Percentiles rank a stretch among this genome's conserved stretches.
phyloP scores from a whole-genome alignment of 208 protist genomes.

The Wallacemonas sp. region DNA sequence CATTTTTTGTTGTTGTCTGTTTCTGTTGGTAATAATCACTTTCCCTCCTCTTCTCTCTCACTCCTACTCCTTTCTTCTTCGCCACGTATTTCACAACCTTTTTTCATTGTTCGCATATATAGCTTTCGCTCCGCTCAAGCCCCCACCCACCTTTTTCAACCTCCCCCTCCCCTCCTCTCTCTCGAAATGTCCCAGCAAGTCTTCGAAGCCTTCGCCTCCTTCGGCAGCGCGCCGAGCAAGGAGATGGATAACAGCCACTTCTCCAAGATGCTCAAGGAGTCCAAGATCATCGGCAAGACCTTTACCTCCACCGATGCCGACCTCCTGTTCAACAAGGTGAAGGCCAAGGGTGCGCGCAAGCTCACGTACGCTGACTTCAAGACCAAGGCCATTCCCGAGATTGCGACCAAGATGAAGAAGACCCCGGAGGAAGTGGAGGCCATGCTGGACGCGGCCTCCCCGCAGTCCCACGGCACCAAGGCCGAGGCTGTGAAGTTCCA shows the following conservation, averaged over 20 bases:
- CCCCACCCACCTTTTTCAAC: not conserved
- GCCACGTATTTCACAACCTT: too few species aligned
- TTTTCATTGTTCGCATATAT: too few species aligned
- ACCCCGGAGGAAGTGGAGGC: slow-evolving; percentile 56
- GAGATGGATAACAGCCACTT: slow-evolving; percentile 93
- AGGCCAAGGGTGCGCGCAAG: slow-evolving; percentile 88
- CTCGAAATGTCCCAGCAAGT: slow-evolving; percentile 44
- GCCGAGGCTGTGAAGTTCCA: slow-evolving; percentile 86
- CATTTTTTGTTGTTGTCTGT: too few species aligned
- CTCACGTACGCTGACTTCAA: slow-evolving; percentile 77
- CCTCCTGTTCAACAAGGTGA: slow-evolving; percentile 91
- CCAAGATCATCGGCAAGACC: slow-evolving; percentile 86
- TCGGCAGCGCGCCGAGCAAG: slow-evolving; percentile 77
- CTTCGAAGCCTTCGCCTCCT: slow-evolving; percentile 89
- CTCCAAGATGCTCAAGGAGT: slow-evolving; percentile 92
- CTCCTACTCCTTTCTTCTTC: too few species aligned
- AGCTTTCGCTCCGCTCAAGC: too few species aligned
- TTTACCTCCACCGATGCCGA: slow-evolving; percentile 91
- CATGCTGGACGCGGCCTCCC: slow-evolving; percentile 48
- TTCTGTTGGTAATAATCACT: too few species aligned
- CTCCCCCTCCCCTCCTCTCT: not conserved
- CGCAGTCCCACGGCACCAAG: slow-evolving; percentile 78
- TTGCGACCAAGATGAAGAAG: slow-evolving; percentile 88
- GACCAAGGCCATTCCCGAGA: slow-evolving; percentile 75
- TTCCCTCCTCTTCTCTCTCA: too few species aligned